phyloP scores from a whole-genome alignment of 2,329 filamentous ascomycete species.

The Coniochaeta hoffmannii region DNA sequence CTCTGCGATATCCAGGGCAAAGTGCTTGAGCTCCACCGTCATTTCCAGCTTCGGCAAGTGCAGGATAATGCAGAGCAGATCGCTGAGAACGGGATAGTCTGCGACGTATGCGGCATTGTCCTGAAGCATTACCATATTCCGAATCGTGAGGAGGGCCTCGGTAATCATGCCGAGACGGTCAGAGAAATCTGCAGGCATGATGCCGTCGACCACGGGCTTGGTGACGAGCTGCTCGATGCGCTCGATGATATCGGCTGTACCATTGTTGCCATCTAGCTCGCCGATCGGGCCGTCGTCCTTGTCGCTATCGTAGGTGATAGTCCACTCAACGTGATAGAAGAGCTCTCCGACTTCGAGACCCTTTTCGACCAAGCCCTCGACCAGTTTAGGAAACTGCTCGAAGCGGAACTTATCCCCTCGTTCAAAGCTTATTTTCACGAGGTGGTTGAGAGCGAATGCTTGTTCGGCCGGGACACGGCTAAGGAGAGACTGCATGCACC shows the following conservation, averaged over 20 bases:
- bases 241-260: constrained; percentile 65
- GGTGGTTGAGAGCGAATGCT: constrained; percentile 84
- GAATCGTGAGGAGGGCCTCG: constrained; percentile 78
- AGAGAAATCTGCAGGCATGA: constrained; percentile 64
- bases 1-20: constrained; percentile 85
- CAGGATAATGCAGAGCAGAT: constrained; percentile 75
- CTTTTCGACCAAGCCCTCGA: constrained; percentile 82
- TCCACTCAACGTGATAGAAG: constrained; percentile 79
- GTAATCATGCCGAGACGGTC: constrained; percentile 70
- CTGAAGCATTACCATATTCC: constrained; percentile 91
- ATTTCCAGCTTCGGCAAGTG: constrained; percentile 66
- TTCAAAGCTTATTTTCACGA: constrained; percentile 93
- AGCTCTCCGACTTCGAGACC: constrained; percentile 69
- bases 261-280: constrained; percentile 49
- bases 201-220: constrained; percentile 55
- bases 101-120: constrained; percentile 83
- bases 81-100: constrained; percentile 66
- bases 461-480: constrained; percentile 76
- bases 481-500: constrained; percentile 75
- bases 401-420: constrained; percentile 94
- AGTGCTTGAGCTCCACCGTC: constrained; percentile 80
- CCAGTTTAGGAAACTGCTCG: constrained; percentile 80
- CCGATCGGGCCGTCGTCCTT: constrained; percentile 47
- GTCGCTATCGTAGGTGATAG: constrained; percentile 57
- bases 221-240: constrained; percentile 58